Conservation (phyloP, 164 flowering plant genomes). For the Kalanchoe fedtschenkoi region DNA sequence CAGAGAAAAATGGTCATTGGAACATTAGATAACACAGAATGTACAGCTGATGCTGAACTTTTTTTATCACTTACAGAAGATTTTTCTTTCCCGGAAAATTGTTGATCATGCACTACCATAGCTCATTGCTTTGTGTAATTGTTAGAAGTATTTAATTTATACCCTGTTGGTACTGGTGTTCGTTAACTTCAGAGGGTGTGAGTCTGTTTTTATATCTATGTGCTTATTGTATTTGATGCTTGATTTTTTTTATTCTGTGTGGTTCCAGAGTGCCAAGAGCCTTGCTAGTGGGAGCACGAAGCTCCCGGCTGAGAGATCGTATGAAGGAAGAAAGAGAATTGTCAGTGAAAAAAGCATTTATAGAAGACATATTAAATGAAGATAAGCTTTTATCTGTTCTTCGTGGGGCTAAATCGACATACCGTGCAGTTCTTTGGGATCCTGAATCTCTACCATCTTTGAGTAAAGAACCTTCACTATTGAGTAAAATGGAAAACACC, state of each 20-base stretch:
- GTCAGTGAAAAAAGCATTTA: conserved; percentile 71
- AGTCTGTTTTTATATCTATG: background rate
- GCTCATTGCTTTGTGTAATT: background rate
- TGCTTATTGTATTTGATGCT: background rate
- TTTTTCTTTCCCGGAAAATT: background rate
- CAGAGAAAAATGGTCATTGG: too few relatives aligned
- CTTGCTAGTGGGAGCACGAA: conserved; percentile 74
- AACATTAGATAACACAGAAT: too few relatives aligned
- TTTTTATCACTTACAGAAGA: too few relatives aligned
- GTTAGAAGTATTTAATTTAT: background rate
- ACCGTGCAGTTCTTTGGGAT: conserved; percentile 62
- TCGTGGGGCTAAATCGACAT: conserved; percentile 34
- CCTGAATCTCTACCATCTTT: conserved; percentile 53
- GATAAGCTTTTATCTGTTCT: conserved; percentile 37
- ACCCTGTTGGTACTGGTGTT: background rate
- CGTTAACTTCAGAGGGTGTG: background rate
- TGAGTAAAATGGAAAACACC: conserved; percentile 9
- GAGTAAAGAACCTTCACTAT: conserved; percentile 21
- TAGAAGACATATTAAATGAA: conserved; percentile 66
- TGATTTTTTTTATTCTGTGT: conserved; percentile 11
- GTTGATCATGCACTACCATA: background rate
- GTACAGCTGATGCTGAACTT: too few relatives aligned
- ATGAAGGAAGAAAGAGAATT: conserved; percentile 80
- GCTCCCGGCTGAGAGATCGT: conserved; percentile 86
- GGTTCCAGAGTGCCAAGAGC: conserved; percentile 74